phyloP scores from a whole-genome alignment of 179 eudicot genomes.

The Pouteria campechiana region DNA sequence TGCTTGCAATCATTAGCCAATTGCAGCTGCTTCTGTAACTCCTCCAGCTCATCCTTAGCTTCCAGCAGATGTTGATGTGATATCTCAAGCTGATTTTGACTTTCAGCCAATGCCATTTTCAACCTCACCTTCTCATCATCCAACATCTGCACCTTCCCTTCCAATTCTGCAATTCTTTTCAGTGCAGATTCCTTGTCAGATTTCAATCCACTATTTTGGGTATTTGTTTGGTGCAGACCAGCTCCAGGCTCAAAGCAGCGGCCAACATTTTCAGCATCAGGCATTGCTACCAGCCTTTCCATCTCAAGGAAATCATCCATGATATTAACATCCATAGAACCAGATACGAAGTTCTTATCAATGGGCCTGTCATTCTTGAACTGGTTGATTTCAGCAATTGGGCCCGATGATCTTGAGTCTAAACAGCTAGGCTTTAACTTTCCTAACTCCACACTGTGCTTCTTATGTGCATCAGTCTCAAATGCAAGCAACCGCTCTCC shows the following conservation, averaged over 20 bases:
- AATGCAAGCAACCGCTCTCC: slow-evolving; percentile 16
- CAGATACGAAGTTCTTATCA: slow-evolving; percentile 13
- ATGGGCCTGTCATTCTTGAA: slow-evolving; percentile 22
- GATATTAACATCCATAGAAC: slow-evolving; percentile 38
- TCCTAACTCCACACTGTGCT: slow-evolving; percentile 7
- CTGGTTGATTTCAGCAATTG: slow-evolving; percentile 37
- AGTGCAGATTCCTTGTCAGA: slow-evolving; percentile 17
- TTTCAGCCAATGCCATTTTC: slow-evolving; percentile 24
- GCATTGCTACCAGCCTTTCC: slow-evolving; percentile 52
- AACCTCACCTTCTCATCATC: slow-evolving; percentile 40
- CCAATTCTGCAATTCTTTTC: slow-evolving; percentile 25
- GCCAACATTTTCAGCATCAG: slow-evolving; percentile 17
- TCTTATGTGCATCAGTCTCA: slow-evolving; percentile 20
- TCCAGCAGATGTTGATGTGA: slow-evolving; percentile 26
- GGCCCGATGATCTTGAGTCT: slow-evolving; percentile 37
- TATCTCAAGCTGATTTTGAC: slow-evolving; percentile 25
- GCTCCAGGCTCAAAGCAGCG: slow-evolving; percentile 4
- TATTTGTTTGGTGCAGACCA: slow-evolving; percentile 8
- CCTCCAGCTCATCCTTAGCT: slow-evolving; percentile 19
- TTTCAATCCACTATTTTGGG: too few species aligned
- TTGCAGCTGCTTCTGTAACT: slow-evolving; percentile 31
- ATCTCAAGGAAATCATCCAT: slow-evolving; percentile 88
- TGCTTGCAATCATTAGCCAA: slow-evolving; percentile 29
- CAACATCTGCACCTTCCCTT: slow-evolving; percentile 27
- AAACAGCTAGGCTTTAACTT: slow-evolving; percentile 10